phyloP scores from a whole-genome alignment of 192 early-diverging fungal genomes.

The Anaeromyces robustus region DNA sequence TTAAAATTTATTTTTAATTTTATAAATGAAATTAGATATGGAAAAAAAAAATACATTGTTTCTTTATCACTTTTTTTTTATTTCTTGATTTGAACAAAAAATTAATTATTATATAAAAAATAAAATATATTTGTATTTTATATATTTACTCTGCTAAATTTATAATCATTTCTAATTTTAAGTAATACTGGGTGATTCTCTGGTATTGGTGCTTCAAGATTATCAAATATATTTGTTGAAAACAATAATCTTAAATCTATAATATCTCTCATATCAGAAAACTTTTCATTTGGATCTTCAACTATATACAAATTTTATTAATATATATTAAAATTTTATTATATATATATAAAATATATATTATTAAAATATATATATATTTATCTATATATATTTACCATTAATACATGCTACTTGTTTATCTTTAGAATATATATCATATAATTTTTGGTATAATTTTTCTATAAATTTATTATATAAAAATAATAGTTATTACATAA shows the following conservation, averaged over 20 bases:
- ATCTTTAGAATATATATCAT: constrained; percentile 24
- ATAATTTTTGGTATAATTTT: constrained; percentile 45
- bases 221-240: constrained; percentile 34
- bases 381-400: constrained; percentile 15
- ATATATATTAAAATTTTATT: not conserved
- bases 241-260: constrained; percentile 57
- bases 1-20: not conserved
- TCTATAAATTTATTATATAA: constrained; percentile 10
- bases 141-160: constrained; percentile 52
- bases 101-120: too few species aligned
- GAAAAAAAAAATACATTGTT: too few species aligned
- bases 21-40: too few species aligned
- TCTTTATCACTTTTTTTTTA: too few species aligned
- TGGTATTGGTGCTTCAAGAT: constrained; percentile 41
- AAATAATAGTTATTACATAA: too few species aligned
- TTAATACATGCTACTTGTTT: constrained; percentile 38
- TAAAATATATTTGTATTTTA: too few species aligned
- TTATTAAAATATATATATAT: constrained; percentile 2
- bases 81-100: too few species aligned
- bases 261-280: constrained; percentile 70
- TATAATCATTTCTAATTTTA: constrained; percentile 37
- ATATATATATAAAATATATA: too few species aligned
- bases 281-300: constrained; percentile 85
- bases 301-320: constrained; percentile 25
- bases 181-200: constrained; percentile 15